A percentile compares a stretch with the other conserved stretches of the same genome.
Conservation (phyloP, 148 eudicot genomes). For the Linanthus parryae region DNA sequence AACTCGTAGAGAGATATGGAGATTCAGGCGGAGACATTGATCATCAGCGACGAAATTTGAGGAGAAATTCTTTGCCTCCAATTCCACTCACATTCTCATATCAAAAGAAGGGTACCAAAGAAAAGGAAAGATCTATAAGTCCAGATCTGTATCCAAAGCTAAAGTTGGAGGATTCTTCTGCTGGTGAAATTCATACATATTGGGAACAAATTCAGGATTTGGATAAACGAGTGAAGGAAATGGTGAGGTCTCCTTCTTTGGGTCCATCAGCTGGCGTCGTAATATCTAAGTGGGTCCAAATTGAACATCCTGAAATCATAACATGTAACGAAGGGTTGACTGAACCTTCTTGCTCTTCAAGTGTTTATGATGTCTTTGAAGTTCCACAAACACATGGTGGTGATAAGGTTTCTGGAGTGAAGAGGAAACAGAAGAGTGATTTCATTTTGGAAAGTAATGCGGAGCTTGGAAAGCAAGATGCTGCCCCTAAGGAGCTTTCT, state of each 20-base stretch:
- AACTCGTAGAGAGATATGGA: slow-evolving; percentile 42
- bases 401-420: slow-evolving; percentile 7
- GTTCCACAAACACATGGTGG: slow-evolving; percentile 59
- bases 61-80: slow-evolving; percentile 51
- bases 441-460: slow-evolving; percentile 18
- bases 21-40: slow-evolving; percentile 23
- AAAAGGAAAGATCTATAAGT: slow-evolving; percentile 34
- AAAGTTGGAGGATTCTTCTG: slow-evolving; percentile 19
- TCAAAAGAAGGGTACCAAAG: slow-evolving; percentile 29
- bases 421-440: no score
- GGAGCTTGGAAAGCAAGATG: slow-evolving; percentile 22
- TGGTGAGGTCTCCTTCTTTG: no score
- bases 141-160: slow-evolving; percentile 25
- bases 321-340: slow-evolving; percentile 12
- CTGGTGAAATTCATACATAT: slow-evolving; percentile 40
- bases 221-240: slow-evolving; percentile 57
- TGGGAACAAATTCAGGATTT: slow-evolving; percentile 72
- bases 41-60: slow-evolving; percentile 11
- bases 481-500: slow-evolving; percentile 15
- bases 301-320: slow-evolving; percentile 12
- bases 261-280: slow-evolving; percentile 3
- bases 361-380: slow-evolving; percentile 79
- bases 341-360: slow-evolving; percentile 24
- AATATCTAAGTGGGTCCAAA: slow-evolving; percentile 13
- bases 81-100: slow-evolving; percentile 15